A percentile compares a stretch with the other conserved stretches of the same genome.
Evolutionary conservation across 768 basidiomycete species (phyloP).

Genomic region (Tylopilus sp.): DNA sequence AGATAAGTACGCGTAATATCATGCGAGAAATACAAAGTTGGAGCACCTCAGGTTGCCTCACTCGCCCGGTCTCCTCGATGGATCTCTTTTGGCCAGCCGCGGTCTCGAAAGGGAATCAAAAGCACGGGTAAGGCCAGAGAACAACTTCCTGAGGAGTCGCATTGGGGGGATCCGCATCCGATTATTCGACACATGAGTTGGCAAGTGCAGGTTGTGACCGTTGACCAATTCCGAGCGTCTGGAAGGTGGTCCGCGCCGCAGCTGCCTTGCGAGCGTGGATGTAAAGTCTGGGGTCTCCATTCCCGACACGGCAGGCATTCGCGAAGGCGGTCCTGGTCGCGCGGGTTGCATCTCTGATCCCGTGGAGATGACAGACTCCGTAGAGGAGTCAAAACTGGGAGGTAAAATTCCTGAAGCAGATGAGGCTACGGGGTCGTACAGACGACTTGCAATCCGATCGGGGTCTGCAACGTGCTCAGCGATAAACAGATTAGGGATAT

Average conservation of each 20-base stretch:
- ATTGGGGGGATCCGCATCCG: too few relatives aligned
- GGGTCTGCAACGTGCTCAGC: slow-evolving; percentile 10
- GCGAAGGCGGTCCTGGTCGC: slow-evolving; percentile 33
- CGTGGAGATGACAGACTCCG: slow-evolving; percentile 37
- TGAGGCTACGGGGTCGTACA: slow-evolving; percentile 40
- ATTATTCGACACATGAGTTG: not conserved
- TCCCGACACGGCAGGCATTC: slow-evolving; percentile 42
- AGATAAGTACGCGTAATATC: not conserved
- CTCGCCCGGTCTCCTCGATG: not conserved
- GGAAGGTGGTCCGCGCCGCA: too few relatives aligned
- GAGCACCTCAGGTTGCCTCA: not conserved
- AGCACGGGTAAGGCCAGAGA: not conserved
- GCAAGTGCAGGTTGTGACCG: too few relatives aligned
- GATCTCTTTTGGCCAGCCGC: not conserved
- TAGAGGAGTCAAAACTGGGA: slow-evolving; percentile 58
- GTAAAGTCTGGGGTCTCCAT: slow-evolving; percentile 51
- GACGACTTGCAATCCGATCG: slow-evolving; percentile 2
- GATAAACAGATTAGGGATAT: slow-evolving; percentile 7
- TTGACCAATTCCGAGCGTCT: too few relatives aligned
- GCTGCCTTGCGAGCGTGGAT: slow-evolving; percentile 37
- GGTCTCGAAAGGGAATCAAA: not conserved
- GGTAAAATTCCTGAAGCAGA: slow-evolving; percentile 59
- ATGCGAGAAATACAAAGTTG: too few relatives aligned
- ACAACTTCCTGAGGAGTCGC: not conserved
- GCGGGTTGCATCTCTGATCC: slow-evolving; percentile 30